These are phyloP conservation scores for Fusarium sp. DNA, from an alignment of 2,329 filamentous ascomycete species.

Conservation along the genomic window DNA sequence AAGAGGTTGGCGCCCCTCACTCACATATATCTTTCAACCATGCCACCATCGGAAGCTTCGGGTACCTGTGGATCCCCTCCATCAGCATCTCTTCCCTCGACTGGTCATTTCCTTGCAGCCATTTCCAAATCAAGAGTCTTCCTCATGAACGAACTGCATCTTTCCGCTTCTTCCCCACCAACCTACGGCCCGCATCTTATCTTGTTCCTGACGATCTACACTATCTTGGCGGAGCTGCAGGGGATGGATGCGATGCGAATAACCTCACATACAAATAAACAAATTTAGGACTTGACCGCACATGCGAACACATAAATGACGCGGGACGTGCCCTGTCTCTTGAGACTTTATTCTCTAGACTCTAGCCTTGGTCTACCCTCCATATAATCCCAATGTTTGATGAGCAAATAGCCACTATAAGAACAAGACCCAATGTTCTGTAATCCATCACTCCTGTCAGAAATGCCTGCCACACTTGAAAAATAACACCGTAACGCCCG, in stretches of 20 bases:
- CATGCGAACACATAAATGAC: too few species aligned
- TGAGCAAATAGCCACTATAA: slow-evolving; percentile 27
- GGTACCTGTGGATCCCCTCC: slow-evolving; percentile 40
- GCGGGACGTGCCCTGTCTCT: background rate
- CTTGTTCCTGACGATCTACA: slow-evolving; percentile 43
- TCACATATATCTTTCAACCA: slow-evolving; percentile 22
- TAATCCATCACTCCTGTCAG: slow-evolving; percentile 46
- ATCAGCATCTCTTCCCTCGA: slow-evolving; percentile 25
- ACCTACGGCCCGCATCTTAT: slow-evolving; percentile 36
- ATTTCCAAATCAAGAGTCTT: slow-evolving; percentile 35
- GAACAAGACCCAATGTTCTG: slow-evolving; percentile 37
- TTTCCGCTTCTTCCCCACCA: slow-evolving; percentile 31
- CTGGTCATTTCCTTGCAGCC: slow-evolving; percentile 21
- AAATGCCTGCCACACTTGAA: slow-evolving; percentile 30
- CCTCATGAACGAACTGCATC: slow-evolving; percentile 27
- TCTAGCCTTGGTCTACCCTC: slow-evolving; percentile 22
- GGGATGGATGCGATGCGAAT: background rate
- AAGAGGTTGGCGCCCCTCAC: background rate
- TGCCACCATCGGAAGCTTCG: slow-evolving; percentile 40
- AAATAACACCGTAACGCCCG: slow-evolving; percentile 49
- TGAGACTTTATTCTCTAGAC: slow-evolving; percentile 39
- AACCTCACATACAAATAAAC: background rate
- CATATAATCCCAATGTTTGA: slow-evolving; percentile 14
- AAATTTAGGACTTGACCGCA: too few species aligned
- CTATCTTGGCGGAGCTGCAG: slow-evolving; percentile 22